Evolutionary conservation across 2,329 filamentous ascomycete genomes (phyloP).

Genomic region (Diaporthe citriasiana): DNA sequence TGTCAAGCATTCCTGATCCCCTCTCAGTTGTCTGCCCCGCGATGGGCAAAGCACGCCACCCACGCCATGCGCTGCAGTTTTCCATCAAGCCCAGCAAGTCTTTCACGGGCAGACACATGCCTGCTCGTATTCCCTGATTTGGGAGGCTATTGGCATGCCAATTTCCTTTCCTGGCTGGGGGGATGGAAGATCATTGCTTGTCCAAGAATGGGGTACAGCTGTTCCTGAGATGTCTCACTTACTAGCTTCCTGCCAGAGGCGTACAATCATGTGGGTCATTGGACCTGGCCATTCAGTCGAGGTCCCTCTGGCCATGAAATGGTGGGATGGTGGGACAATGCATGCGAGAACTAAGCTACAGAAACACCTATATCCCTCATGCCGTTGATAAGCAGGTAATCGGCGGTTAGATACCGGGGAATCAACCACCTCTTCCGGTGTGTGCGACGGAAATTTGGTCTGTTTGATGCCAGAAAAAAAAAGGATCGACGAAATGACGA

Average conservation of each 20-base stretch:
- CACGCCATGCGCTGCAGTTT: constrained; percentile 19
- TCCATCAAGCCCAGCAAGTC: neutral
- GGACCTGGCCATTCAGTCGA: neutral
- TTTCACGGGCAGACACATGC: neutral
- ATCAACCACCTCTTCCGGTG: neutral
- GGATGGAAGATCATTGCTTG: neutral
- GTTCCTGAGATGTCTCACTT: constrained; percentile 22
- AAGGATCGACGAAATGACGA: neutral
- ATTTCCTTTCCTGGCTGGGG: constrained; percentile 3
- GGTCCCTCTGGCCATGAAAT: neutral
- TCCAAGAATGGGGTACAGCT: constrained; percentile 14
- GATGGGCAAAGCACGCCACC: neutral
- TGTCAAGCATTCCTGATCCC: neutral
- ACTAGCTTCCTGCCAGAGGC: neutral
- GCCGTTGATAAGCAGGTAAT: neutral
- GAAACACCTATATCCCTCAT: neutral
- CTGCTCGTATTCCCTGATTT: constrained; percentile 7
- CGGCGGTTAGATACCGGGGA: neutral
- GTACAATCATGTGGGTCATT: neutral
- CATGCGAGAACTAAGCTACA: neutral
- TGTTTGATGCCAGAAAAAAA: neutral
- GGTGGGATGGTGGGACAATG: neutral
- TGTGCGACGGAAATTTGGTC: constrained; percentile 1
- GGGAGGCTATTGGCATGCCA: constrained; percentile 15
- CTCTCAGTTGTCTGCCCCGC: neutral